Percentiles rank a stretch among this genome's conserved stretches.
These are phyloP conservation scores for Gnomoniopsis smithogilvyi DNA, from an alignment of 2,329 filamentous ascomycete genomes.

Conservation along the genomic window DNA sequence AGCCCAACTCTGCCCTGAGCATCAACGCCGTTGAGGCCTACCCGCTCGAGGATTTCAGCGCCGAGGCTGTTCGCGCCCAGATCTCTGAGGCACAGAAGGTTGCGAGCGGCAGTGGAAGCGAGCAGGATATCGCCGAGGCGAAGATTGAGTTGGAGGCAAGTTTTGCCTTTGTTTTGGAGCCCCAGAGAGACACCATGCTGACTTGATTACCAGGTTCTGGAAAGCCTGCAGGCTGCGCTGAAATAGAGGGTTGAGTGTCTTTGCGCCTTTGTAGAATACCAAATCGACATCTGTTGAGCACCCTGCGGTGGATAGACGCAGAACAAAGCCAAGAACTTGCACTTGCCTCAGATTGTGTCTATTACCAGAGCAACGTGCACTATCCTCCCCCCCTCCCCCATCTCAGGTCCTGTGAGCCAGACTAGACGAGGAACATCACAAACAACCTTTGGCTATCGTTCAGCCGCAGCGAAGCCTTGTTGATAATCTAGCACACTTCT, in stretches of 20 bases:
- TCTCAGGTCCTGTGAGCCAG: too few relatives aligned
- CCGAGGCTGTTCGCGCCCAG: conserved; percentile 83
- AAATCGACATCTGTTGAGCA: conserved; percentile 10
- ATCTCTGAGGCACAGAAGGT: conserved; percentile 96
- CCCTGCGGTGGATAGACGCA: conserved; percentile 3
- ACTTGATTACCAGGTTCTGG: conserved; percentile 62
- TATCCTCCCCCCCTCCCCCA: too few relatives aligned
- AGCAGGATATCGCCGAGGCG: conserved; percentile 96
- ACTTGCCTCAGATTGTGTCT: not conserved
- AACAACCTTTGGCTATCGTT: too few relatives aligned
- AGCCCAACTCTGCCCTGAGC: conserved; percentile 91
- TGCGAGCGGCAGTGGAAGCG: conserved; percentile 82
- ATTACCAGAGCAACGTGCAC: not conserved
- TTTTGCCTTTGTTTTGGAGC: not conserved
- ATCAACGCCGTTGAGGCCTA: conserved; percentile 98
- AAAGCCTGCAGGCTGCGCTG: conserved; percentile 75
- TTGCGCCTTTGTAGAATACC: conserved; percentile 35
- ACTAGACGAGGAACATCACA: too few relatives aligned
- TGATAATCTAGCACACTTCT: too few relatives aligned
- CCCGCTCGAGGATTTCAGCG: conserved; percentile 92
- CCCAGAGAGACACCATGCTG: conserved; percentile 26
- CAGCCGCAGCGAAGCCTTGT: too few relatives aligned
- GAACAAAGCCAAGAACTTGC: not conserved
- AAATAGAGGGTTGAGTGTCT: conserved; percentile 58
- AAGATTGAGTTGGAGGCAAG: conserved; percentile 97